Percentiles rank a stretch among this genome's conserved stretches.
Conservation (phyloP, 345 rosid genomes). For the Linum usitatissimum region DNA sequence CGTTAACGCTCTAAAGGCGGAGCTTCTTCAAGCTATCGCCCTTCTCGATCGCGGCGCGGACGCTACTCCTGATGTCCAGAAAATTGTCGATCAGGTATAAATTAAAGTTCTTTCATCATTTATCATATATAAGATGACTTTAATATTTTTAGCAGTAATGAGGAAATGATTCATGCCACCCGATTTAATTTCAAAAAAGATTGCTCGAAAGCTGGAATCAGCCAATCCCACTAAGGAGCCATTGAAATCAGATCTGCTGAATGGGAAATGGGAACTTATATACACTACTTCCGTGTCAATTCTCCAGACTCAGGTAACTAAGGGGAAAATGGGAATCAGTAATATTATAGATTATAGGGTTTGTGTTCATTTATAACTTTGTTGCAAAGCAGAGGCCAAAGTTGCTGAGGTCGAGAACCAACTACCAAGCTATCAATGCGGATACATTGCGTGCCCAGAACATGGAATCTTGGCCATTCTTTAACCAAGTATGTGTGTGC, state of each 20-base stretch:
- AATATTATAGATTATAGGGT: background rate
- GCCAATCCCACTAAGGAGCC: conserved; percentile 70
- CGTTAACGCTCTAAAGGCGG: conserved; percentile 48
- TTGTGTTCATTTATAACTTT: background rate
- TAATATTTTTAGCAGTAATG: too few species aligned
- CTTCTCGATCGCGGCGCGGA: conserved; percentile 74
- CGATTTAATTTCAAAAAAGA: too few species aligned
- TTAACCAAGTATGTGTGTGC: conserved; percentile 71
- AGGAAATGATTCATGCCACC: too few species aligned
- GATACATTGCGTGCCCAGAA: conserved; percentile 77
- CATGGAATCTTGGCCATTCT: conserved; percentile 89
- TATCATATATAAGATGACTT: too few species aligned
- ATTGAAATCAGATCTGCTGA: conserved; percentile 52
- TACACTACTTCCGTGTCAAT: conserved; percentile 82
- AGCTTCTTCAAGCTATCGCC: conserved; percentile 60
- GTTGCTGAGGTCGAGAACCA: conserved; percentile 58
- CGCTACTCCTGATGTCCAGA: conserved; percentile 70
- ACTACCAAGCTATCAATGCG: conserved; percentile 78
- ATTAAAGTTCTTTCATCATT: background rate
- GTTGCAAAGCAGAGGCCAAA: conserved; percentile 59
- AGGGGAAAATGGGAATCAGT: background rate
- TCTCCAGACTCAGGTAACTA: conserved; percentile 58
- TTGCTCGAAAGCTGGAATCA: conserved; percentile 72
- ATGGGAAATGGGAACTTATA: conserved; percentile 94
- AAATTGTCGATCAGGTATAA: conserved; percentile 63